phyloP scores from a whole-genome alignment of 169 alveolate genomes.

The Eimeria falciformis region DNA sequence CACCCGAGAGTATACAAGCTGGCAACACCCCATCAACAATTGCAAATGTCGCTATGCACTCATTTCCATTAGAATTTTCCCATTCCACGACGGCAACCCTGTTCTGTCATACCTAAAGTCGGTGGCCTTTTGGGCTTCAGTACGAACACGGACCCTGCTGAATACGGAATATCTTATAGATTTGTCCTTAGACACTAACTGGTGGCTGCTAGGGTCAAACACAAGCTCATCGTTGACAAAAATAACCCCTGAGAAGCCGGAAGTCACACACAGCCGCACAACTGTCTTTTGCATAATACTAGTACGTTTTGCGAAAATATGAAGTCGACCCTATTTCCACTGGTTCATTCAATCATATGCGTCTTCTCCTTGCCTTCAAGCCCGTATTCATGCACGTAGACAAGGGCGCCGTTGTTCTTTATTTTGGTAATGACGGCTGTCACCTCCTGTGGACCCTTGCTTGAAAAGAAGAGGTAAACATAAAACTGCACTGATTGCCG shows the following conservation, averaged over 20 bases:
- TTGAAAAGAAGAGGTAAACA: constrained; percentile 92
- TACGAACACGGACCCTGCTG: neutral
- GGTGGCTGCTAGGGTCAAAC: neutral
- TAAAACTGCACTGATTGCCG: constrained; percentile 93
- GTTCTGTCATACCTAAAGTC: neutral
- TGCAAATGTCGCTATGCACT: too few species aligned
- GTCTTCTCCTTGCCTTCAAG: constrained; percentile 72
- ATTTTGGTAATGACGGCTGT: constrained; percentile 26
- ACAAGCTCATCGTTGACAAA: neutral
- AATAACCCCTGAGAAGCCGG: neutral
- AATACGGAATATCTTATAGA: neutral
- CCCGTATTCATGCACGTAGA: constrained; percentile 79
- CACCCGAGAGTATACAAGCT: too few species aligned
- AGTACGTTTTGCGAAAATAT: neutral
- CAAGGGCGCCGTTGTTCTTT: constrained; percentile 71
- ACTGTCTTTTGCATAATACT: neutral
- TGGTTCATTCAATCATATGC: too few species aligned
- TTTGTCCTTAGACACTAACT: neutral
- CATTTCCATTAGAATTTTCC: too few species aligned
- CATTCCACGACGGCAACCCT: too few species aligned
- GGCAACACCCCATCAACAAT: too few species aligned
- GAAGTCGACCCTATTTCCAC: too few species aligned
- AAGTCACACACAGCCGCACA: neutral
- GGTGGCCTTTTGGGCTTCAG: neutral
- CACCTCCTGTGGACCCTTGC: constrained; percentile 75